Evolutionary conservation across 1,284 basidiomycete species (phyloP).

Genomic region (Ustilago xerochloae): DNA sequence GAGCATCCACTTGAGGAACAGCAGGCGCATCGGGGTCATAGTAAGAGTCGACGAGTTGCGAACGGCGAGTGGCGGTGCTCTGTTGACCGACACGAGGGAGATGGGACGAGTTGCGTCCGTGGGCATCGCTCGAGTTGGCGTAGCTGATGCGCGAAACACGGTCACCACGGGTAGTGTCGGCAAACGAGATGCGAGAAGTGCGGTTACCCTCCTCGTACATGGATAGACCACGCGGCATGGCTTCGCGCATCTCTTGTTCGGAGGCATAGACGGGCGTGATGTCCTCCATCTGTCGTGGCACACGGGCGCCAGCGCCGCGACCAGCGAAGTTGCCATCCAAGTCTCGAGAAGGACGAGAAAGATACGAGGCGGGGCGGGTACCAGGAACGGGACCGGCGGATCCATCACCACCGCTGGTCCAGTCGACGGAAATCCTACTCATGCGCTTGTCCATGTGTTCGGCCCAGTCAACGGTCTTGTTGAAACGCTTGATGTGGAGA

Average conservation of each 20-base stretch:
- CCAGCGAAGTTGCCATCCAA: conserved; percentile 51
- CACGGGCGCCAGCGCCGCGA: conserved; percentile 46
- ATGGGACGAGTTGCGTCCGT: conserved; percentile 39
- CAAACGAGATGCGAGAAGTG: conserved; percentile 54
- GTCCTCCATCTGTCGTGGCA: conserved; percentile 53
- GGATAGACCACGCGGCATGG: conserved; percentile 46
- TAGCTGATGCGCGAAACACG: conserved; percentile 58
- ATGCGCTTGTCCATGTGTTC: conserved; percentile 67
- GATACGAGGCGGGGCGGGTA: conserved; percentile 55
- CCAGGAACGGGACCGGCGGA: conserved; percentile 56
- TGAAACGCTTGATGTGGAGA: conserved; percentile 64
- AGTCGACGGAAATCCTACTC: conserved; percentile 64
- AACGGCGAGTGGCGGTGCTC: conserved; percentile 29
- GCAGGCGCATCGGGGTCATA: conserved; percentile 57
- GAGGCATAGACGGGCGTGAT: conserved; percentile 40
- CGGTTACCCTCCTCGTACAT: conserved; percentile 53
- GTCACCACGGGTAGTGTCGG: conserved; percentile 56
- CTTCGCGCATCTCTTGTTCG: conserved; percentile 58
- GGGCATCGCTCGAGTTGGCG: conserved; percentile 53
- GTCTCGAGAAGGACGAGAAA: conserved; percentile 51
- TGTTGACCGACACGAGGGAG: conserved; percentile 46
- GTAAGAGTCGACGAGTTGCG: conserved; percentile 52
- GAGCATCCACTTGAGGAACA: conserved; percentile 45
- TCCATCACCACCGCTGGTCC: conserved; percentile 60
- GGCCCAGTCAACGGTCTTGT: conserved; percentile 66